phyloP scores from a whole-genome alignment of 2,329 filamentous ascomycete genomes.

The Trichoderma atroviride region DNA sequence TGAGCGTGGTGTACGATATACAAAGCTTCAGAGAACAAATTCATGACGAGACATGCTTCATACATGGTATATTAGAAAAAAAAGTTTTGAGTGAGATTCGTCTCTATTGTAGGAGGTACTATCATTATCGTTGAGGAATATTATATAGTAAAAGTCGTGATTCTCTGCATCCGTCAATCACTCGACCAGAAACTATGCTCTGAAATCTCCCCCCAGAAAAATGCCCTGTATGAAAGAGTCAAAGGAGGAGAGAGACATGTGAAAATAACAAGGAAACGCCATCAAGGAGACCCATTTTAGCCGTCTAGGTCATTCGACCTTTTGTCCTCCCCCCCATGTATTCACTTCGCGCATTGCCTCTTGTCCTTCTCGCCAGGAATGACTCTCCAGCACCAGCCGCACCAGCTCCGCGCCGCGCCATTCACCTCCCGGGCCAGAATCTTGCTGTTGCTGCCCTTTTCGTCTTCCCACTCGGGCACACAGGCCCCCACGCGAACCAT shows the following conservation, averaged over 20 bases:
- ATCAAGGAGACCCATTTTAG: neutral
- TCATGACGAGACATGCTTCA: slow-evolving; percentile 5
- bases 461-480: slow-evolving; percentile 84
- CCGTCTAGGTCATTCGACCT: slow-evolving; percentile 13
- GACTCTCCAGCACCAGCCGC: slow-evolving; percentile 84
- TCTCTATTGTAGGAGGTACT: neutral
- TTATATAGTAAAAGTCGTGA: neutral
- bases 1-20: slow-evolving; percentile 22
- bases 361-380: slow-evolving; percentile 61
- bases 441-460: slow-evolving; percentile 57
- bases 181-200: neutral
- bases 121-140: slow-evolving; percentile 3
- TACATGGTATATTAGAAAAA: neutral
- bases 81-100: neutral
- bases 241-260: neutral
- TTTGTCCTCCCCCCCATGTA: neutral
- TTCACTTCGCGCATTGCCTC: slow-evolving; percentile 30
- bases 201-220: neutral
- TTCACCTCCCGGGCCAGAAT: slow-evolving; percentile 71
- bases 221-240: neutral
- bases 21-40: neutral
- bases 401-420: slow-evolving; percentile 77
- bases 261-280: neutral
- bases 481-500: slow-evolving; percentile 80
- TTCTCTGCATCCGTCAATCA: neutral